These are phyloP conservation scores for Pholiota adiposa DNA, from an alignment of 1,284 basidiomycete genomes.

Conservation along the genomic window DNA sequence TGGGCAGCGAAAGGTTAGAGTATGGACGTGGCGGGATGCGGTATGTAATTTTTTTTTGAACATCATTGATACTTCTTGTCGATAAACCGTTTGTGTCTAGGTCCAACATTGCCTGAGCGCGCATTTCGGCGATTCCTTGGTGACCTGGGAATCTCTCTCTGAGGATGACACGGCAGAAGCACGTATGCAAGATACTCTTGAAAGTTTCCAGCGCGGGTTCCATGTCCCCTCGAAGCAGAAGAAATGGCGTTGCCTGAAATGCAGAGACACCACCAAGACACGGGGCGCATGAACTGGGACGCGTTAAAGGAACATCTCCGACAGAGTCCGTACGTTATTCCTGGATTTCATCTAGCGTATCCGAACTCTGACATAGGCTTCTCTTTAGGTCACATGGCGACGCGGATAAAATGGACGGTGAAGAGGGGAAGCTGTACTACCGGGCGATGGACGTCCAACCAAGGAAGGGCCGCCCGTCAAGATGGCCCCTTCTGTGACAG, in stretches of 20 bases:
- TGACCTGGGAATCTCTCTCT: constrained; percentile 33
- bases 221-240: constrained; percentile 1
- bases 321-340: constrained; percentile 8
- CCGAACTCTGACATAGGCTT: not conserved
- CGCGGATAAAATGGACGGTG: constrained; percentile 2
- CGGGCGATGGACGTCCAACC: constrained; percentile 17
- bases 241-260: constrained; percentile 35
- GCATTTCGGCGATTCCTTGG: constrained; percentile 33
- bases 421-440: constrained; percentile 20
- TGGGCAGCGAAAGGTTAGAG: constrained; percentile 32
- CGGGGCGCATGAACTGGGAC: constrained; percentile 25
- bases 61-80: not conserved
- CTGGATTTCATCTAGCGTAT: not conserved
- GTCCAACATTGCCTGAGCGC: constrained; percentile 34
- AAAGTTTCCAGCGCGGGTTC: constrained; percentile 15
- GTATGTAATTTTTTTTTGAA: constrained; percentile 23
- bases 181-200: constrained; percentile 21
- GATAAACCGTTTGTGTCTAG: constrained; percentile 18
- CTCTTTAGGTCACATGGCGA: constrained; percentile 15
- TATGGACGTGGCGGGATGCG: constrained; percentile 37
- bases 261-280: constrained; percentile 26
- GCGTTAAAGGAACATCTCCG: constrained; percentile 25
- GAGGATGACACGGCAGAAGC: constrained; percentile 29
- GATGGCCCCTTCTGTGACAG: constrained; percentile 13
- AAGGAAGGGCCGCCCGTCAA: constrained; percentile 20